Evolutionary conservation across 2,329 filamentous ascomycete species (phyloP).

Genomic region (Orbilia oligospora): DNA sequence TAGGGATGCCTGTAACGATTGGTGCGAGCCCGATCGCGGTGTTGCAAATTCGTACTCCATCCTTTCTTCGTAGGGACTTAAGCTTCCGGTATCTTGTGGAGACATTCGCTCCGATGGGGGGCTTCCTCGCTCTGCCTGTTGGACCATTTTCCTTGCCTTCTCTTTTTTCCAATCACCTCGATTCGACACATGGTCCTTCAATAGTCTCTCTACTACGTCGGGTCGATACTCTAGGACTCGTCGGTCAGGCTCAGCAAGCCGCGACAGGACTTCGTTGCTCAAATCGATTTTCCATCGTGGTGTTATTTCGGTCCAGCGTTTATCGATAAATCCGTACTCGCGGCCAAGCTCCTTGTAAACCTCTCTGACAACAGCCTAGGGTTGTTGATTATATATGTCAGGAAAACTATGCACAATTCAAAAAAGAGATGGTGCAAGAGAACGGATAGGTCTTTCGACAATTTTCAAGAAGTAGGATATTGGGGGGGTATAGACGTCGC

Average conservation of each 20-base stretch:
- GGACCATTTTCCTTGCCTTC: slow-evolving; percentile 50
- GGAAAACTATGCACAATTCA: slow-evolving; percentile 19
- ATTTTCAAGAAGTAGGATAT: neutral
- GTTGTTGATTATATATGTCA: slow-evolving; percentile 4
- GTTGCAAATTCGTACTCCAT: slow-evolving; percentile 47
- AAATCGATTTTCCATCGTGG: slow-evolving; percentile 59
- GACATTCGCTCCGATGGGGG: slow-evolving; percentile 40
- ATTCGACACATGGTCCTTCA: slow-evolving; percentile 58
- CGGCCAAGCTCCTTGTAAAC: slow-evolving; percentile 60
- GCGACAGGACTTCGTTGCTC: slow-evolving; percentile 50
- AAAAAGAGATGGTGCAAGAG: neutral
- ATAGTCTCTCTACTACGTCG: slow-evolving; percentile 52
- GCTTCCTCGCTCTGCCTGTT: slow-evolving; percentile 34
- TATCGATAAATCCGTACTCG: slow-evolving; percentile 59
- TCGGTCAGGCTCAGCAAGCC: slow-evolving; percentile 55
- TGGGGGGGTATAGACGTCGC: neutral
- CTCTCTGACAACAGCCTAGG: slow-evolving; percentile 56
- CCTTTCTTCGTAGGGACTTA: slow-evolving; percentile 44
- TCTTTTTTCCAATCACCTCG: slow-evolving; percentile 58
- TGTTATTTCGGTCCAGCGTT: slow-evolving; percentile 60
- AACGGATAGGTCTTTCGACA: neutral
- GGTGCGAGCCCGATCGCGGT: slow-evolving; percentile 28
- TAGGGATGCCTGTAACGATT: slow-evolving; percentile 37
- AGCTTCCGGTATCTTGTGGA: slow-evolving; percentile 29
- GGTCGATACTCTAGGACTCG: slow-evolving; percentile 47